Percentiles rank a stretch among this genome's conserved stretches.
phyloP scores from a whole-genome alignment of 2,329 filamentous ascomycete species.

The Aspergillus unguis region DNA sequence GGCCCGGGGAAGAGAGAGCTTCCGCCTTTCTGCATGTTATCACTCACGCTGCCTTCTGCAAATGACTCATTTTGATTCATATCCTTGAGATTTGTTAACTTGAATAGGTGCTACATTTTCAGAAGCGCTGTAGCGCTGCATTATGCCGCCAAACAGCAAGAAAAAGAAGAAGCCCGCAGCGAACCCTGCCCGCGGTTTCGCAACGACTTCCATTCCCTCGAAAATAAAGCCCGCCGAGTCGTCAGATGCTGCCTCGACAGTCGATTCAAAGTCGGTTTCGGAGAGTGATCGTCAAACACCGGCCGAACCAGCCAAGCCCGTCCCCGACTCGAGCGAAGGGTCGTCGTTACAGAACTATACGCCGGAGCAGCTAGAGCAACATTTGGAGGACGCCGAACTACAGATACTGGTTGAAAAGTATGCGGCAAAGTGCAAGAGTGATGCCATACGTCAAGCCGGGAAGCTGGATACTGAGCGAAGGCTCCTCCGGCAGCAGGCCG shows the following conservation, averaged over 20 bases:
- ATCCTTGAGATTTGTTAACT: background rate
- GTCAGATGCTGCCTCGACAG: slow-evolving; percentile 27
- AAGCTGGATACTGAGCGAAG: slow-evolving; percentile 83
- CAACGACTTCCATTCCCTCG: slow-evolving; percentile 87
- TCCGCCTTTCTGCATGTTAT: slow-evolving; percentile 26
- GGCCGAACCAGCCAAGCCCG: slow-evolving; percentile 17
- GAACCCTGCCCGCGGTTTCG: slow-evolving; percentile 88
- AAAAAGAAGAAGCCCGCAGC: slow-evolving; percentile 90
- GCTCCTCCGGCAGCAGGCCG: slow-evolving; percentile 73
- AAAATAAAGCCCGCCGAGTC: slow-evolving; percentile 60
- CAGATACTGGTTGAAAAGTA: slow-evolving; percentile 84
- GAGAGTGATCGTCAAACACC: slow-evolving; percentile 30
- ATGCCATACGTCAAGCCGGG: slow-evolving; percentile 70
- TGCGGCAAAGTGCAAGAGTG: slow-evolving; percentile 72
- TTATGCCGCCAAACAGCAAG: slow-evolving; percentile 69
- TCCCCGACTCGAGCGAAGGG: slow-evolving; percentile 8
- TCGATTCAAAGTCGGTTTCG: slow-evolving; percentile 29
- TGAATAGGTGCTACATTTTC: background rate
- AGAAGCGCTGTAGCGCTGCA: slow-evolving; percentile 8
- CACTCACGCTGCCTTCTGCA: slow-evolving; percentile 3
- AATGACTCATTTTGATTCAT: slow-evolving; percentile 9
- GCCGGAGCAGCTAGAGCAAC: slow-evolving; percentile 84
- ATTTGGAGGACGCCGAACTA: slow-evolving; percentile 85
- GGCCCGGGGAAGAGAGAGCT: slow-evolving; percentile 13
- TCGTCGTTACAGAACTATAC: slow-evolving; percentile 56